Percentiles rank a stretch among this genome's conserved stretches.
These are phyloP conservation scores for Coemansia sp. DNA, from an alignment of 192 early-diverging fungal species.

Conservation along the genomic window DNA sequence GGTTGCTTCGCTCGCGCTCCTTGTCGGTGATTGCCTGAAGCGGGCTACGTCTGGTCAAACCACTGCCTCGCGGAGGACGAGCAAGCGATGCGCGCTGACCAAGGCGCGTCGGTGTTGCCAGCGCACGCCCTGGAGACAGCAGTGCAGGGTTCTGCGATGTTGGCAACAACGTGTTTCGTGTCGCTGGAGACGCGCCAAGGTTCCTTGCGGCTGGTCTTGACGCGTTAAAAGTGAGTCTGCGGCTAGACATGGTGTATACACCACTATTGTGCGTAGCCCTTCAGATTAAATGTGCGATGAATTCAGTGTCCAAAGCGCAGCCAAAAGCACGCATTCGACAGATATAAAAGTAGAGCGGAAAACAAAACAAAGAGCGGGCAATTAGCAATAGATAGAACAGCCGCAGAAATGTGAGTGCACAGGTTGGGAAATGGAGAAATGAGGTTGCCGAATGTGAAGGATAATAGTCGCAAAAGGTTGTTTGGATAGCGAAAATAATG, in stretches of 20 bases:
- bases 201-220: conserved; percentile 33
- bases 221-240: conserved; percentile 53
- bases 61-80: conserved; percentile 9
- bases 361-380: not conserved
- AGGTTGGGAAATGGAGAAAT: not conserved
- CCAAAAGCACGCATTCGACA: not conserved
- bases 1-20: conserved; percentile 35
- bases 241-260: conserved; percentile 32
- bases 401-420: not conserved
- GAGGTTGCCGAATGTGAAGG: not conserved
- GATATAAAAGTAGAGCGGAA: not conserved
- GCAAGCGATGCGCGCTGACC: conserved; percentile 40
- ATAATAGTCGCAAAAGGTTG: not conserved
- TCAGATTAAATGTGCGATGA: not conserved
- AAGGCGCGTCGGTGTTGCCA: conserved; percentile 43
- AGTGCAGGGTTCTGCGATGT: conserved; percentile 22
- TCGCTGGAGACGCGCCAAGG: conserved; percentile 41
- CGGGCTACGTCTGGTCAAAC: conserved; percentile 24
- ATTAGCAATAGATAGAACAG: conserved; percentile 2
- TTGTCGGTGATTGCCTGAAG: conserved; percentile 45
- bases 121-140: conserved; percentile 24
- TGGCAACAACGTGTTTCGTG: conserved; percentile 17
- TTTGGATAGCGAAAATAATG: not conserved
- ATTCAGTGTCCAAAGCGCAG: not conserved
- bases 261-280: not conserved